phyloP scores from a whole-genome alignment of 2,329 filamentous ascomycete species.

The Nemania abortiva region DNA sequence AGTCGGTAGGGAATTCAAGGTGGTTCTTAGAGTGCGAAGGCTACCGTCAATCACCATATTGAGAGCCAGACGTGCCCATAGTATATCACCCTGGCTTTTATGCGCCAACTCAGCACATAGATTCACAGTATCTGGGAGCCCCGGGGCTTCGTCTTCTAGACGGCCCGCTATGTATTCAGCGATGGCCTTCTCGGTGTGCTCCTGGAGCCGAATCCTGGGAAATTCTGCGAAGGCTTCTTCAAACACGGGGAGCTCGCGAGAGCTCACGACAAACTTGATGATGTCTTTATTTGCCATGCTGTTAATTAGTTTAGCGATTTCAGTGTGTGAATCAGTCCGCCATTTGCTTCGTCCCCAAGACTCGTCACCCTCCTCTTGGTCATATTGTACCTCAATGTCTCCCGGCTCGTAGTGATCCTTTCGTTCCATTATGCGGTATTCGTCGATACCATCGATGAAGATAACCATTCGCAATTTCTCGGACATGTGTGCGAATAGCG shows the following conservation, averaged over 20 bases:
- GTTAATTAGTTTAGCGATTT: slow-evolving; percentile 47
- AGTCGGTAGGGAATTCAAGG: slow-evolving; percentile 48
- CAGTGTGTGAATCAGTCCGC: slow-evolving; percentile 48
- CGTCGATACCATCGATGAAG: slow-evolving; percentile 51
- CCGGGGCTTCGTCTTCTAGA: slow-evolving; percentile 49
- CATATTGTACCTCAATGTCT: slow-evolving; percentile 48
- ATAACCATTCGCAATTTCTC: slow-evolving; percentile 45
- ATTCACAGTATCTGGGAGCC: slow-evolving; percentile 48
- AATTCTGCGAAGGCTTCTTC: slow-evolving; percentile 45
- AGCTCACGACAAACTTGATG: slow-evolving; percentile 48
- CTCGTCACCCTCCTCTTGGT: slow-evolving; percentile 48
- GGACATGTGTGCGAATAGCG: slow-evolving; percentile 50
- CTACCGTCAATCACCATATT: slow-evolving; percentile 51
- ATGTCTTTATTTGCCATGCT: slow-evolving; percentile 49
- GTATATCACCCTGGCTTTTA: slow-evolving; percentile 49
- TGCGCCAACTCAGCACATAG: slow-evolving; percentile 48
- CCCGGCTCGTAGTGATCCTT: slow-evolving; percentile 50
- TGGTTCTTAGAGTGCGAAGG: slow-evolving; percentile 47
- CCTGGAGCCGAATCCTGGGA: slow-evolving; percentile 47
- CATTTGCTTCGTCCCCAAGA: slow-evolving; percentile 51
- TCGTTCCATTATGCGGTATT: slow-evolving; percentile 51
- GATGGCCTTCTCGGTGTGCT: slow-evolving; percentile 49
- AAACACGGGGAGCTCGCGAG: slow-evolving; percentile 49
- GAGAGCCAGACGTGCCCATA: slow-evolving; percentile 51
- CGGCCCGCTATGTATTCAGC: slow-evolving; percentile 49